Percentiles rank a stretch among this genome's conserved stretches.
These are phyloP conservation scores for Exophiala xenobiotica DNA, from an alignment of 2,329 filamentous ascomycete genomes.

Conservation along the genomic window DNA sequence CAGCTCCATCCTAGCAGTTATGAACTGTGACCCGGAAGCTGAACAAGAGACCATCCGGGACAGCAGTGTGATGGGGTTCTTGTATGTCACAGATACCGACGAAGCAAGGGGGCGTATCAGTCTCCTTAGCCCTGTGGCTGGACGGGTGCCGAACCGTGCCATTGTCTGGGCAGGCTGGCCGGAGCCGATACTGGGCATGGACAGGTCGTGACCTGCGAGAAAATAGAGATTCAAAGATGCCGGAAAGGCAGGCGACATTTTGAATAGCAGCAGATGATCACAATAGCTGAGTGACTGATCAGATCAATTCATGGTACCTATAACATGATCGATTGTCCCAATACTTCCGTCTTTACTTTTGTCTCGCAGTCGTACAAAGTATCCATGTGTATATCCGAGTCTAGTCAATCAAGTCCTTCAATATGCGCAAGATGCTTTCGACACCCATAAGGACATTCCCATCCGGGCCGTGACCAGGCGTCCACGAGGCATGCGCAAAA, in stretches of 20 bases:
- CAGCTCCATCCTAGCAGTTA: slow-evolving; percentile 81
- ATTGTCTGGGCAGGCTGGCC: slow-evolving; percentile 85
- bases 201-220: slow-evolving; percentile 50
- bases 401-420: slow-evolving; percentile 52
- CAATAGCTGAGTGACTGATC: no score
- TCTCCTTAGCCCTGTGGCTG: slow-evolving; percentile 79
- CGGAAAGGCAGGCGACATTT: no score
- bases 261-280: no score
- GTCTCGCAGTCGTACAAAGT: background rate
- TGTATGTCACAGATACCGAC: slow-evolving; percentile 91
- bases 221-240: no score
- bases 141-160: slow-evolving; percentile 74
- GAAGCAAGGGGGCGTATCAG: slow-evolving; percentile 77
- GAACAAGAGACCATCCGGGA: slow-evolving; percentile 67
- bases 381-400: background rate
- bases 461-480: slow-evolving; percentile 77
- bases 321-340: no score
- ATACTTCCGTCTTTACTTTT: background rate
- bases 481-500: slow-evolving; percentile 90
- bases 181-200: slow-evolving; percentile 75
- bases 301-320: background rate
- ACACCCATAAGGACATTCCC: slow-evolving; percentile 78
- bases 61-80: slow-evolving; percentile 83
- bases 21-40: slow-evolving; percentile 71
- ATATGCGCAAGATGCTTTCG: slow-evolving; percentile 67